A percentile compares a stretch with the other conserved stretches of the same genome.
These are phyloP conservation scores for Apophysomyces sp. DNA, from an alignment of 371 early-diverging fungal genomes.

Conservation along the genomic window DNA sequence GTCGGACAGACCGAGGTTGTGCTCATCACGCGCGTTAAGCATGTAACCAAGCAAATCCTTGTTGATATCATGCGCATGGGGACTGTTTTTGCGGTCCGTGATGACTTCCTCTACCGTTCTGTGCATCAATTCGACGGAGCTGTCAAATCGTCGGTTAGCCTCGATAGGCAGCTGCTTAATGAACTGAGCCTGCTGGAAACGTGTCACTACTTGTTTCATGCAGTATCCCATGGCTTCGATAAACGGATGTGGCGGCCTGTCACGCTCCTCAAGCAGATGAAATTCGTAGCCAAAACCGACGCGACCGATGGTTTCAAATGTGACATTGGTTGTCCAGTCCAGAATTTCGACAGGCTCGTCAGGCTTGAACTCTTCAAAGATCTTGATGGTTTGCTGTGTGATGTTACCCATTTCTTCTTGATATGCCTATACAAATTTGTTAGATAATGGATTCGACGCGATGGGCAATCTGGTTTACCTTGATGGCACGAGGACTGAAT, in stretches of 20 bases:
- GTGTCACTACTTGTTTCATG: conserved; percentile 23
- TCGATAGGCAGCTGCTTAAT: conserved; percentile 46
- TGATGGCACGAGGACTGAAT: conserved; percentile 40
- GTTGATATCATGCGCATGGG: conserved; percentile 36
- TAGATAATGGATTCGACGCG: neutral
- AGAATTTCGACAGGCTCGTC: conserved; percentile 44
- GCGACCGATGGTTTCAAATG: conserved; percentile 52
- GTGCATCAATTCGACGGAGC: conserved; percentile 35
- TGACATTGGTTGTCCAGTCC: conserved; percentile 57
- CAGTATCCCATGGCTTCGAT: conserved; percentile 55
- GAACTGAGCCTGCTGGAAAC: conserved; percentile 30
- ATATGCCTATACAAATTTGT: conserved; percentile 25
- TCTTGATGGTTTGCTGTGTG: conserved; percentile 29
- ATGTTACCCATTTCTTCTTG: conserved; percentile 44
- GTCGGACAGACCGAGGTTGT: conserved; percentile 40
- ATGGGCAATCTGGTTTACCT: conserved; percentile 12
- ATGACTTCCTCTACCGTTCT: conserved; percentile 39
- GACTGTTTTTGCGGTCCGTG: conserved; percentile 29
- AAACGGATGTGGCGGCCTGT: conserved; percentile 42
- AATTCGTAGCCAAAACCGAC: conserved; percentile 65
- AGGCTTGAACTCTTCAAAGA: conserved; percentile 37
- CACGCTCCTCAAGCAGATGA: conserved; percentile 36
- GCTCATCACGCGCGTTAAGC: conserved; percentile 51
- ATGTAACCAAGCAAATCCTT: conserved; percentile 59
- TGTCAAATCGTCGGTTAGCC: conserved; percentile 37